A percentile compares a stretch with the other conserved stretches of the same genome.
Evolutionary conservation across 345 rosid species (phyloP).

Genomic region (Streptanthus diversifolius): DNA sequence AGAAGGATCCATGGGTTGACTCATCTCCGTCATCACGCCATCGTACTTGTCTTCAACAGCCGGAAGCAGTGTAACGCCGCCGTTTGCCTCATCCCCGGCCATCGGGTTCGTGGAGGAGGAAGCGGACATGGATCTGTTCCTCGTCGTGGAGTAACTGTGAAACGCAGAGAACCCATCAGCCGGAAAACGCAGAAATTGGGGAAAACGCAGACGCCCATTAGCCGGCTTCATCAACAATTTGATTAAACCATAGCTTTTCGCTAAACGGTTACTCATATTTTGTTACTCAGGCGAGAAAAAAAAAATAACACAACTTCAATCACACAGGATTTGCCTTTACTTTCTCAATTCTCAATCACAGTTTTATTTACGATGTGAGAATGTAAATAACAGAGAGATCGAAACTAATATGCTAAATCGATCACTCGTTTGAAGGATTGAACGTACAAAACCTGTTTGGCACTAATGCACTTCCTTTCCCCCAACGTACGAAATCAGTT

Average conservation of each 20-base stretch:
- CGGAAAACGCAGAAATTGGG: constrained; percentile 2
- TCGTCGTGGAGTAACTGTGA: constrained; percentile 15
- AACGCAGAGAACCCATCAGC: constrained; percentile 33
- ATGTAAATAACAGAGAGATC: background rate
- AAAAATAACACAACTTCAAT: background rate
- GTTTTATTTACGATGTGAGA: background rate
- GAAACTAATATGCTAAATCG: background rate
- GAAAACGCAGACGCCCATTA: constrained; percentile 4
- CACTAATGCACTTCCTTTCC: background rate
- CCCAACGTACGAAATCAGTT: background rate
- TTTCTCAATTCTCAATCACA: background rate
- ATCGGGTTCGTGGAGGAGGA: constrained; percentile 19
- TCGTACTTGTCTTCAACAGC: constrained; percentile 61
- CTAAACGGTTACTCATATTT: constrained; percentile 20
- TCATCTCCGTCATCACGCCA: constrained; percentile 67
- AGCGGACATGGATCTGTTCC: constrained; percentile 37
- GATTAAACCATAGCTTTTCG: constrained; percentile 19
- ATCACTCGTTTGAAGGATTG: background rate
- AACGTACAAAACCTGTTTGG: background rate
- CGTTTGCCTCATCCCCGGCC: constrained; percentile 24
- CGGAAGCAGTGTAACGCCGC: constrained; percentile 35
- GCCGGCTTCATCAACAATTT: constrained; percentile 14
- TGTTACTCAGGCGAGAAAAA: background rate
- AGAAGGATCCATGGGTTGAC: constrained; percentile 49
- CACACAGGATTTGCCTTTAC: background rate